Evolutionary conservation across 768 basidiomycete species (phyloP).

Genomic region (Rhodosporidiobolus odoratus): DNA sequence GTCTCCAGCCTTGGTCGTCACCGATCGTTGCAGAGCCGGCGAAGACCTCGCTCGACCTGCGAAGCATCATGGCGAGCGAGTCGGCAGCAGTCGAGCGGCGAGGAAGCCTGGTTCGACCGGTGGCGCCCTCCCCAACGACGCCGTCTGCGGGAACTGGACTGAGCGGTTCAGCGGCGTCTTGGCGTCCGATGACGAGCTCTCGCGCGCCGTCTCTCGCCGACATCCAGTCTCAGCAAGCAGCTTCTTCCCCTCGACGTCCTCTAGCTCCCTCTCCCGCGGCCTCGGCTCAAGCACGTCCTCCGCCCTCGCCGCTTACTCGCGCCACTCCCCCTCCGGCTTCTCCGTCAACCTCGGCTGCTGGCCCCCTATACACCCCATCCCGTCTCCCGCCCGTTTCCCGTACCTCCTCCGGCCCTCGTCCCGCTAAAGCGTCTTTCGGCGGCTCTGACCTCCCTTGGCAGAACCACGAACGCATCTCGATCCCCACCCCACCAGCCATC

Average conservation of each 20-base stretch:
- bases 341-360: slow-evolving; percentile 13
- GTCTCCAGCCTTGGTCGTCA: slow-evolving; percentile 34
- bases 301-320: background rate
- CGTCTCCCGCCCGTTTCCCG: slow-evolving; percentile 6
- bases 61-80: slow-evolving; percentile 35
- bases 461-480: slow-evolving; percentile 31
- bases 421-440: slow-evolving; percentile 17
- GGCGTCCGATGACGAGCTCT: slow-evolving; percentile 16
- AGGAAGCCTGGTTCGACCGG: background rate
- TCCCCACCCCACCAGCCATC: slow-evolving; percentile 2
- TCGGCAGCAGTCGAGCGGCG: background rate
- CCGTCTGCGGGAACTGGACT: background rate
- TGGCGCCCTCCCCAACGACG: background rate
- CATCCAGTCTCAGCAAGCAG: slow-evolving; percentile 21
- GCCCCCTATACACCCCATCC: slow-evolving; percentile 38
- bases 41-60: slow-evolving; percentile 22
- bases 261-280: background rate
- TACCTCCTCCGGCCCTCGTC: background rate
- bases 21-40: background rate
- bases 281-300: background rate
- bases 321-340: slow-evolving; percentile 9
- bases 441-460: slow-evolving; percentile 38
- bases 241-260: slow-evolving; percentile 7
- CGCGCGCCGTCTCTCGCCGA: slow-evolving; percentile 14
- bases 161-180: background rate